These are phyloP conservation scores for Aspergillus cejpii DNA, from an alignment of 2,329 filamentous ascomycete species.

Conservation along the genomic window DNA sequence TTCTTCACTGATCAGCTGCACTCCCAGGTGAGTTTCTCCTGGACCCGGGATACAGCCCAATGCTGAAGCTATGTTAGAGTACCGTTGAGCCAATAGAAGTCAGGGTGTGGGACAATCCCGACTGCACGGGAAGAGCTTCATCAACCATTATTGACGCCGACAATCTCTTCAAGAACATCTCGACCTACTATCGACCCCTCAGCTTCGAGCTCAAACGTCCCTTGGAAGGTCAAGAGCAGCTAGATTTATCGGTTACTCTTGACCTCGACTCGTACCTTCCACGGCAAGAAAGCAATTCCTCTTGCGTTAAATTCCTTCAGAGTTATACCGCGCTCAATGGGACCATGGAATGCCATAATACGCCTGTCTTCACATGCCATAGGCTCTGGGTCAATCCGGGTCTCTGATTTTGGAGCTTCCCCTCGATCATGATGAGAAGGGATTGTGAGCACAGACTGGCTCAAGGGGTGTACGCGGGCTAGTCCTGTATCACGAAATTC, in stretches of 20 bases:
- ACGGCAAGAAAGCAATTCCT: slow-evolving; percentile 1
- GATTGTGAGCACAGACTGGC: no score
- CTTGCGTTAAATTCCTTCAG: slow-evolving; percentile 1
- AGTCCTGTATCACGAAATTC: no score
- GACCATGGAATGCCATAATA: neutral
- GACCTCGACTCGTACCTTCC: slow-evolving; percentile 1
- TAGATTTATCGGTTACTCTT: slow-evolving; percentile 1
- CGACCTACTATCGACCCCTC: slow-evolving; percentile 5
- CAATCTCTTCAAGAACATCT: slow-evolving; percentile 5
- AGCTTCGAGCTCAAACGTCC: slow-evolving; percentile 3
- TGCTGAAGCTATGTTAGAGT: no score
- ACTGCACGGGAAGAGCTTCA: slow-evolving; percentile 3
- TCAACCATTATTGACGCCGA: slow-evolving; percentile 3
- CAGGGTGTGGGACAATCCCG: slow-evolving; percentile 4
- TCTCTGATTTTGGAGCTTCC: no score
- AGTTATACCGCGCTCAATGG: slow-evolving; percentile 2
- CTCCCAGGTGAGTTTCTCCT: no score
- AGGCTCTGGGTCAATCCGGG: slow-evolving; percentile 5
- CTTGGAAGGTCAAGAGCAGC: neutral
- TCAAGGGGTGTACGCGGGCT: no score
- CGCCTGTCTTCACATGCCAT: slow-evolving; percentile 1
- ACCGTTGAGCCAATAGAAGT: slow-evolving; percentile 5
- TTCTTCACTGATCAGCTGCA: no score
- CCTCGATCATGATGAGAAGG: no score
- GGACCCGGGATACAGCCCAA: no score